phyloP scores from a whole-genome alignment of 2,329 filamentous ascomycete species.

The Aureobasidium sp. region DNA sequence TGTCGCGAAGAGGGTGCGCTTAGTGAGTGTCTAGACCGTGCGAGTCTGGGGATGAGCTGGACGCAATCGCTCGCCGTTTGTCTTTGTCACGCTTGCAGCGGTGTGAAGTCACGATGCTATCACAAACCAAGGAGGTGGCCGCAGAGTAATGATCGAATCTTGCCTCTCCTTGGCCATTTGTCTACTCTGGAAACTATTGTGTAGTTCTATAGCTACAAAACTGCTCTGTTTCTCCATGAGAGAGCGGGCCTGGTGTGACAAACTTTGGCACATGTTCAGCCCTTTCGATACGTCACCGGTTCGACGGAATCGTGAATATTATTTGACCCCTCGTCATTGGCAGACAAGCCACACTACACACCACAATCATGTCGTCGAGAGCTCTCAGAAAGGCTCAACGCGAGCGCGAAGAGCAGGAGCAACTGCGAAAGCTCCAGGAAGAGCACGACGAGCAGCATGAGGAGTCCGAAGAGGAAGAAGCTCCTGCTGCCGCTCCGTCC shows the following conservation, averaged over 20 bases:
- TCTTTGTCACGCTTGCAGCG: background rate
- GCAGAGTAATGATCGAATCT: background rate
- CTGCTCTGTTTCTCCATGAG: background rate
- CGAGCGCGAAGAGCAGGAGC: slow-evolving; percentile 51
- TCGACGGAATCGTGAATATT: background rate
- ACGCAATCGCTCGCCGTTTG: background rate
- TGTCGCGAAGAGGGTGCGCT: background rate
- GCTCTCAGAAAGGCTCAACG: slow-evolving; percentile 57
- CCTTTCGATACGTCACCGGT: background rate
- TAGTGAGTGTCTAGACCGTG: too few relatives aligned
- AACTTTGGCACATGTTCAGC: background rate
- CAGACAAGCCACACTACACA: background rate
- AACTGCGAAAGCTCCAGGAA: slow-evolving; percentile 32
- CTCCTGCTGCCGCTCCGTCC: slow-evolving; percentile 16
- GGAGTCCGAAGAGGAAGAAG: slow-evolving; percentile 25
- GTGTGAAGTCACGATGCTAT: background rate
- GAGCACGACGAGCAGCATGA: slow-evolving; percentile 27
- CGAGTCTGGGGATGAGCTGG: background rate
- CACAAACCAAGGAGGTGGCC: background rate
- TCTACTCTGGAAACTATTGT: background rate
- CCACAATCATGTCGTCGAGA: slow-evolving; percentile 51
- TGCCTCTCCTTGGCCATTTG: background rate
- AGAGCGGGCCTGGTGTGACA: background rate
- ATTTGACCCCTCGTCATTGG: background rate
- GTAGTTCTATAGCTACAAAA: background rate